Evolutionary conservation across 2,329 filamentous ascomycete genomes (phyloP).

Genomic region (Capronia americana): DNA sequence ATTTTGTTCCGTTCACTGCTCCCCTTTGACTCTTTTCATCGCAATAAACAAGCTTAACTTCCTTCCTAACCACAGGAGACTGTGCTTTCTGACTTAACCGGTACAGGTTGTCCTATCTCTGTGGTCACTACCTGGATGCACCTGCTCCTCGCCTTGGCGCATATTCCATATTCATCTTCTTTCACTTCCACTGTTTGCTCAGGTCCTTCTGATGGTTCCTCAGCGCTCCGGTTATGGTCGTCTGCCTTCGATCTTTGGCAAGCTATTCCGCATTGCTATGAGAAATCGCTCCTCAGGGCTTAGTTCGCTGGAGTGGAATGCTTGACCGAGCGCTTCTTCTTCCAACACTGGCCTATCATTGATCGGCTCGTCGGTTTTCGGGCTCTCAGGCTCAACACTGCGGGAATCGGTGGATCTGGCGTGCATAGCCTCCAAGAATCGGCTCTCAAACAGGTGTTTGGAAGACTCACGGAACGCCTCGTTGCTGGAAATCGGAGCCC

Average conservation of each 20-base stretch:
- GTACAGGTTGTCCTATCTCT: too few relatives aligned
- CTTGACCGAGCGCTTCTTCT: background rate
- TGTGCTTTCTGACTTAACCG: constrained; percentile 6
- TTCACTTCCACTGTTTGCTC: background rate
- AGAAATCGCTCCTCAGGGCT: constrained; percentile 9
- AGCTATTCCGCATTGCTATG: background rate
- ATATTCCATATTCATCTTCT: background rate
- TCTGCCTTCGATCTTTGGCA: background rate
- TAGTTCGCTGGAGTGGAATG: background rate
- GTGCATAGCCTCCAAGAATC: constrained; percentile 21
- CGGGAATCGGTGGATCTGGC: background rate
- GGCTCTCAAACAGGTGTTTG: constrained; percentile 26
- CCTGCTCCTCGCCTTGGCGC: background rate
- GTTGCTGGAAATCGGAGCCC: constrained; percentile 13
- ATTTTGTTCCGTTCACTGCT: background rate
- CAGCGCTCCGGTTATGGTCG: background rate
- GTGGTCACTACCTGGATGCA: background rate
- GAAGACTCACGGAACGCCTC: constrained; percentile 19
- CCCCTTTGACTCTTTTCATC: constrained; percentile 16
- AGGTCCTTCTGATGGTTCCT: background rate
- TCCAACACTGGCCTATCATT: background rate
- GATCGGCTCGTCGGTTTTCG: background rate
- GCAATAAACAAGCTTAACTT: constrained; percentile 29
- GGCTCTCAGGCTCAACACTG: background rate
- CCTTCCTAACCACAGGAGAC: constrained; percentile 18